Base-by-base conservation (phyloP, 2,329 filamentous ascomycete genomes). In the Ascochyta lentis region DNA sequence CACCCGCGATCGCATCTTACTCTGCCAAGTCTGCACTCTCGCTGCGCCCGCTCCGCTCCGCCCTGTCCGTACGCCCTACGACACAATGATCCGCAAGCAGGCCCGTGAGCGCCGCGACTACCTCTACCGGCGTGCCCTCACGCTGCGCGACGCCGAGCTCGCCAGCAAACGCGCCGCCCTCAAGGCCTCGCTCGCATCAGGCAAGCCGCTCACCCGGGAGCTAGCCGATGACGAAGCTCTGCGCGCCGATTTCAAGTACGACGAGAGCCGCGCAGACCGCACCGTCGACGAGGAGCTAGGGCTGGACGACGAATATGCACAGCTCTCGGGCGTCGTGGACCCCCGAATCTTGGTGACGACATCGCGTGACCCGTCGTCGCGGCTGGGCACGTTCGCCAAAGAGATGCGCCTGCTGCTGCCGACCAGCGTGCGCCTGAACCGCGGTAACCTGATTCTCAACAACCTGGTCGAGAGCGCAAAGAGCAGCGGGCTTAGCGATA, bases 271-370 rank as follows among this genome's bases (percentile, higher is more conserved):
- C 23, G 83, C 84, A 22, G 89, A 92, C 66, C 79, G 87, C 50
- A 86, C 82, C 3, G 80, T 81, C 2, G 84, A 91, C 54, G 88
- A 92, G 54, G 83, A 89, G 72, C 77, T 92, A 16, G 89, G 91
- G 51, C 78, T 96, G 19, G 91, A 96, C 71, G 91, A 96, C 69
- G 94, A 98, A 78, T 98, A 97, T 75, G 86, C 89, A 23, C 87
- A 93, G 64, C 85, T 97, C 0, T 95, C 90, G n/a, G 95, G 95
- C 29, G 86, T 98, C 35, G 86, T 95, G 34, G 95, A 98, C 65
- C 92, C 94, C 6, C 84, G 93, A 49, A 88, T 96, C 4, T 84
- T 98, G 6, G 91, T 97, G 46, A 96, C 94, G 23, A 99, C 95
- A 3, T 95, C 90, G 41, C 86, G 95, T 70, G 90, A 94, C 64